phyloP scores from a whole-genome alignment of 768 basidiomycete genomes.

The Lepiota brunneoincarnata region DNA sequence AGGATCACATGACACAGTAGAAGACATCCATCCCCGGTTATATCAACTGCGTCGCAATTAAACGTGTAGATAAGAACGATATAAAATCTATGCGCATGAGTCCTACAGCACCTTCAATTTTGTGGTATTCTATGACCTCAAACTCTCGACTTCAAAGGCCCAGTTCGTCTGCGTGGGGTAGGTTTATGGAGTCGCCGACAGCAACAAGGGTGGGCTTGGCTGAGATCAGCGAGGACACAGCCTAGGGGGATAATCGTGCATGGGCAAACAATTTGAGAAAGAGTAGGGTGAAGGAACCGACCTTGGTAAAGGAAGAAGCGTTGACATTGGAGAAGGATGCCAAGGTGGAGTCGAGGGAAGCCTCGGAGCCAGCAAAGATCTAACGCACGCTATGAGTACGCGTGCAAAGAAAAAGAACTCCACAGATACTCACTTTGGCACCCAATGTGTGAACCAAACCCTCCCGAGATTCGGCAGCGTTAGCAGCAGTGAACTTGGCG shows the following conservation, averaged over 20 bases:
- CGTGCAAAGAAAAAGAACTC: neutral
- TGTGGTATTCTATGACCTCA: neutral
- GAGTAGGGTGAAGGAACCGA: constrained; percentile 24
- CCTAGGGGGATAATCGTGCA: constrained; percentile 33
- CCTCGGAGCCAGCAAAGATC: constrained; percentile 56
- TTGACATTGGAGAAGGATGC: constrained; percentile 70
- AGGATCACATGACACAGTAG: too few relatives aligned
- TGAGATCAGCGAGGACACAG: constrained; percentile 62
- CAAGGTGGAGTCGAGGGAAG: constrained; percentile 61
- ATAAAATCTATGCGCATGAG: constrained; percentile 19
- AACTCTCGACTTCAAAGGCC: constrained; percentile 54
- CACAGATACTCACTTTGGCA: constrained; percentile 50
- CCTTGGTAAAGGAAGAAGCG: constrained; percentile 68
- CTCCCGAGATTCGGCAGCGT: constrained; percentile 62
- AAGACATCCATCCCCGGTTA: neutral
- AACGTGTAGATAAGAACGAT: neutral
- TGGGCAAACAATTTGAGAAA: neutral
- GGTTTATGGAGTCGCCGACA: constrained; percentile 69
- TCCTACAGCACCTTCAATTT: constrained; percentile 13
- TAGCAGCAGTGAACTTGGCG: constrained; percentile 84
- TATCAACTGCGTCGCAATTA: neutral
- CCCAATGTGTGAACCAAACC: constrained; percentile 63
- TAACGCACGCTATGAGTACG: constrained; percentile 20
- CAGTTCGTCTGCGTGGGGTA: constrained; percentile 85
- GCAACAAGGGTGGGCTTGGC: constrained; percentile 85